Percentiles rank a stretch among this genome's conserved stretches.
phyloP scores from a whole-genome alignment of 352 stramenopile species.

The Phytopythium delawarense region DNA sequence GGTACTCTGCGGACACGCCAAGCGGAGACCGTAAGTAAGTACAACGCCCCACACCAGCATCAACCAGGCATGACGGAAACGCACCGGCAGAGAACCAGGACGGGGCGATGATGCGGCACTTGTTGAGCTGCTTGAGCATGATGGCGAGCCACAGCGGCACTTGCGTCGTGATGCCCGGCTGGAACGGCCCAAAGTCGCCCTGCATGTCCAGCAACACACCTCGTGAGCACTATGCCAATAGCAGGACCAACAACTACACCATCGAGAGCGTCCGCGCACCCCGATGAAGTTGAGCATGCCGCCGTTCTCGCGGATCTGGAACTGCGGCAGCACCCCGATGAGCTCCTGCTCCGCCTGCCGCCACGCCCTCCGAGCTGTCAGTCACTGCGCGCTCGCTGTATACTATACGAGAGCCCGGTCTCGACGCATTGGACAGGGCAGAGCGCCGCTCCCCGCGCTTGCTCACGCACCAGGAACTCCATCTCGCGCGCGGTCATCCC shows the following conservation, averaged over 20 bases:
- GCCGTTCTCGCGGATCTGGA: conserved; percentile 74
- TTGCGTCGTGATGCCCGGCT: conserved; percentile 75
- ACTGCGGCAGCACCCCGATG: conserved; percentile 83
- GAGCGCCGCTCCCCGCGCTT: neutral
- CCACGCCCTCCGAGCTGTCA: neutral
- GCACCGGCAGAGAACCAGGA: conserved; percentile 78
- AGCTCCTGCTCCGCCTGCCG: conserved; percentile 82
- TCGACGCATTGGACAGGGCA: neutral
- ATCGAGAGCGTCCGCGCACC: conserved; percentile 14
- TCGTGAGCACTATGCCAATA: neutral
- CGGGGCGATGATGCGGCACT: conserved; percentile 79
- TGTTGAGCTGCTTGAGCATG: conserved; percentile 87
- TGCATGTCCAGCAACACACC: conserved; percentile 9
- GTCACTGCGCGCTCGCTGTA: neutral
- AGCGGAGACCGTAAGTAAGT: neutral
- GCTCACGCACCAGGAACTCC: conserved; percentile 63
- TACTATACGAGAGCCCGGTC: neutral
- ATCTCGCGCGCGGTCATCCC: conserved; percentile 58
- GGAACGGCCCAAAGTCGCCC: conserved; percentile 87
- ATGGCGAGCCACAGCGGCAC: conserved; percentile 89
- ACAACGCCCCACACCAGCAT: neutral
- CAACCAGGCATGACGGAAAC: neutral
- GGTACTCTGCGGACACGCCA: conserved; percentile 33
- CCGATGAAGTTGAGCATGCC: conserved; percentile 80
- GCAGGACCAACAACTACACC: neutral